Percentiles rank a stretch among this genome's conserved stretches.
phyloP scores from a whole-genome alignment of 129 eudicot genomes.

The Arctium minus region DNA sequence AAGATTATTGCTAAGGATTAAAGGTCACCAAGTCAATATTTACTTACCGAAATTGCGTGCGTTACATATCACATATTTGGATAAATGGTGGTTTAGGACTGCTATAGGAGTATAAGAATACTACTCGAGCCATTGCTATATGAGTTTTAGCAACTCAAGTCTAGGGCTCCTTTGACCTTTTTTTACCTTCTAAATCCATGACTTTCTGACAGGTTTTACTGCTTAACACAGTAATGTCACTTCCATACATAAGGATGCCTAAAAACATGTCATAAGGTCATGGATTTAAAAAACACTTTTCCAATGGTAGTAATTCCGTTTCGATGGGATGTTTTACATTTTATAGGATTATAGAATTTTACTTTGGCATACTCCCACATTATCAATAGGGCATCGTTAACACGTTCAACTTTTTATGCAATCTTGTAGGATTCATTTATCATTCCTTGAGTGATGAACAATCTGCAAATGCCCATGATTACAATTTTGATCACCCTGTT shows the following conservation, averaged over 20 bases:
- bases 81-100: too few relatives aligned
- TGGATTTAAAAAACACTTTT: background rate
- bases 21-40: too few relatives aligned
- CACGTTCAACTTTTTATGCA: background rate
- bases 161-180: background rate
- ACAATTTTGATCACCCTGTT: conserved; percentile 94
- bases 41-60: too few relatives aligned
- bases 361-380: background rate
- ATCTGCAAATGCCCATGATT: conserved; percentile 50
- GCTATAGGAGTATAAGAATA: background rate
- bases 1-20: too few relatives aligned
- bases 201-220: background rate
- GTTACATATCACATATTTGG: too few relatives aligned
- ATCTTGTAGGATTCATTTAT: conserved; percentile 74
- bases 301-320: background rate
- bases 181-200: background rate
- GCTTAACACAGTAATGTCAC: background rate
- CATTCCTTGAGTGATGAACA: conserved; percentile 58
- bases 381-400: background rate
- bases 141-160: background rate
- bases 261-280: background rate
- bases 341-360: background rate
- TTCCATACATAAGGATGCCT: background rate
- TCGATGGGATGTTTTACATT: background rate
- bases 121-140: too few relatives aligned